Percentiles rank a stretch among this genome's conserved stretches.
Conservation (phyloP, 805 yeast species). For the Starmerella davenportii region DNA sequence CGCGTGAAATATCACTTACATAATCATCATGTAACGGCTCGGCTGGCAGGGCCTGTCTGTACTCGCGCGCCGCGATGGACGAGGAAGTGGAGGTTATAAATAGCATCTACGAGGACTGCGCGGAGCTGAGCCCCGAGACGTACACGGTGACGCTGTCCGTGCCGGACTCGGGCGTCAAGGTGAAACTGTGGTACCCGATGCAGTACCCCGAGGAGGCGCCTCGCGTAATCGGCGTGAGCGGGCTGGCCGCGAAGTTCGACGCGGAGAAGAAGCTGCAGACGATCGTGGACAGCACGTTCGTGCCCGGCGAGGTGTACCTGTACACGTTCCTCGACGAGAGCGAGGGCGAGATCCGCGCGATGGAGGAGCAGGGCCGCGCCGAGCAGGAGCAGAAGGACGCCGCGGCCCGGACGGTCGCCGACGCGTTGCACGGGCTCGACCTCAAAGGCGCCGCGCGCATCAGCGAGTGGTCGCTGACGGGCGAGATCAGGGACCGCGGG, state of each 20-base stretch:
- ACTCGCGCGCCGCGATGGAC: conserved; percentile 22
- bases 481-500: conserved; percentile 63
- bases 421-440: conserved; percentile 26
- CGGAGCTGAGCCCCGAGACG: conserved; percentile 13
- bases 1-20: no score
- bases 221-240: conserved; percentile 37
- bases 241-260: conserved; percentile 28
- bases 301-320: conserved; percentile 50
- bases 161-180: conserved; percentile 37
- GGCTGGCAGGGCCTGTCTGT: background rate
- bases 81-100: conserved; percentile 73
- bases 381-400: background rate
- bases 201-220: conserved; percentile 56
- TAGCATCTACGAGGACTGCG: conserved; percentile 64
- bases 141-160: conserved; percentile 20
- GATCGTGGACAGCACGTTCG: conserved; percentile 36
- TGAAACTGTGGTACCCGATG: conserved; percentile 57
- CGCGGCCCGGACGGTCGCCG: background rate
- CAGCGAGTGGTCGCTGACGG: conserved; percentile 62
- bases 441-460: conserved; percentile 17
- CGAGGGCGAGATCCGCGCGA: conserved; percentile 17
- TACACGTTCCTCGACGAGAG: conserved; percentile 53
- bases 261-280: conserved; percentile 33
- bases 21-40: no score
- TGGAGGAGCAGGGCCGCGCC: background rate